A percentile compares a stretch with the other conserved stretches of the same genome.
phyloP scores from a whole-genome alignment of 139 green algal species.

The Coelastrella sp. region DNA sequence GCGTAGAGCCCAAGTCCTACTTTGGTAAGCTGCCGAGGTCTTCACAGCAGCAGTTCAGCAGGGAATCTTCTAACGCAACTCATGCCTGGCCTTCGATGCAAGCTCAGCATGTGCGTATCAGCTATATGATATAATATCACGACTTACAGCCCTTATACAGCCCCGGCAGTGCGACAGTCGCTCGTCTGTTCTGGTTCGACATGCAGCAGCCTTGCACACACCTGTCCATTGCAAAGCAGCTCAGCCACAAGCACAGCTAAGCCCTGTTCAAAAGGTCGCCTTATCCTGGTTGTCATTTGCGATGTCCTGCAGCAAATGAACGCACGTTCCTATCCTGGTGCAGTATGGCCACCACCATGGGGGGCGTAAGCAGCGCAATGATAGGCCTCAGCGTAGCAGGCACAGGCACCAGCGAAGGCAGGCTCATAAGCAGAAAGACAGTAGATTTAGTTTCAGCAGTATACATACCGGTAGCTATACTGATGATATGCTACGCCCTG shows the following conservation, averaged over 20 bases:
- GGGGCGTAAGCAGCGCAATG: conserved; percentile 85
- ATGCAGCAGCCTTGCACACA: too few relatives aligned
- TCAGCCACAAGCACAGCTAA: too few relatives aligned
- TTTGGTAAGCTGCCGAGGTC: conserved; percentile 77
- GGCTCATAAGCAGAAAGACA: conserved; percentile 73
- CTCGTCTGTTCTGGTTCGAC: too few relatives aligned
- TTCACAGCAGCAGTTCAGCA: not conserved
- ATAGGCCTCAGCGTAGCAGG: conserved; percentile 71
- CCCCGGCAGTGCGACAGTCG: too few relatives aligned
- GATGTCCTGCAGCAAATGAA: conserved; percentile 81
- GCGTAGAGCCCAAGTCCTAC: conserved; percentile 93
- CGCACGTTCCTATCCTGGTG: conserved; percentile 91
- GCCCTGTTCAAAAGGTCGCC: too few relatives aligned
- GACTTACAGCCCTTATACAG: too few relatives aligned
- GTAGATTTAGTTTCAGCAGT: conserved; percentile 83
- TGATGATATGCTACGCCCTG: conserved; percentile 89
- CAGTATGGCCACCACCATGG: conserved; percentile 90
- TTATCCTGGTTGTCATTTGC: not conserved
- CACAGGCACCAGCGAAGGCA: conserved; percentile 22
- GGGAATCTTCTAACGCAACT: not conserved
- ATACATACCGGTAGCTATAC: conserved; percentile 84
- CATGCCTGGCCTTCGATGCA: not conserved
- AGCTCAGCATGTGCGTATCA: too few relatives aligned
- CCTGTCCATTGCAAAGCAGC: too few relatives aligned
- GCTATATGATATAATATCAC: too few relatives aligned